Base-by-base conservation (phyloP, 2,329 filamentous ascomycete species). In the Pyricularia grisea region DNA sequence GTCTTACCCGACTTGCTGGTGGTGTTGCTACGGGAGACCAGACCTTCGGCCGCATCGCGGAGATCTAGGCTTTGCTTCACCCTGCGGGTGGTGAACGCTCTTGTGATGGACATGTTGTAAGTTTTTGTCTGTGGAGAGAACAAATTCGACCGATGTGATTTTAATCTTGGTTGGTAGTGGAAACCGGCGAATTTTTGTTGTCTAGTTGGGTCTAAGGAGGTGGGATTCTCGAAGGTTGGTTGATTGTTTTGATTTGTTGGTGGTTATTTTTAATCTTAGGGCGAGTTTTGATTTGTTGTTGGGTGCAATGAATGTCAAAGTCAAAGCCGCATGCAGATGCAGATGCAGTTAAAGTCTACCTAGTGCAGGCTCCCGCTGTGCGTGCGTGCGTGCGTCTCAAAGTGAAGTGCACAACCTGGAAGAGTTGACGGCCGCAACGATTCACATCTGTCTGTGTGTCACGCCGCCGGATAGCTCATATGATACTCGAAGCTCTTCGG, bases 41-140 rank as follows among this genome's bases (percentile, higher is more conserved):
- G 71, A 67, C 71, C 71, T 42, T 79, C 77, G 58, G 79, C 74
- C n/a, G 75, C 73, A 30, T 82, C 81, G 30, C 83, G 82, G 63
- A 82, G 74, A 71, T 84, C 79, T 71, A 82, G 76, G 71, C 80
- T 79, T 73, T 86, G 84, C 81, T 88, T 91, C 73, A 81, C 82
- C 79, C 89, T 87, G 78, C 88, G 87, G 73, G 88, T 91, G 55
- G 87, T 90, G 77, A 94, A 91, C 70, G 90, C 90, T 76, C 91
- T 86, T 68, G 89, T 85, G 73, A 94, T 71, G 67, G 78, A 78
- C 77, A 76, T 75, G n/a, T 61, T 27, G 65, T 72, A 70, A 64
- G 58, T 66, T 33, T 27, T 55, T 36, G 68, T 27, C 14, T 14
- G 30, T 6, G 63, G 17, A 2, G 42, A 17, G 30, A 27, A 23